Conservation (phyloP, 495 filamentous ascomycete genomes). For the Extremus antarcticus region DNA sequence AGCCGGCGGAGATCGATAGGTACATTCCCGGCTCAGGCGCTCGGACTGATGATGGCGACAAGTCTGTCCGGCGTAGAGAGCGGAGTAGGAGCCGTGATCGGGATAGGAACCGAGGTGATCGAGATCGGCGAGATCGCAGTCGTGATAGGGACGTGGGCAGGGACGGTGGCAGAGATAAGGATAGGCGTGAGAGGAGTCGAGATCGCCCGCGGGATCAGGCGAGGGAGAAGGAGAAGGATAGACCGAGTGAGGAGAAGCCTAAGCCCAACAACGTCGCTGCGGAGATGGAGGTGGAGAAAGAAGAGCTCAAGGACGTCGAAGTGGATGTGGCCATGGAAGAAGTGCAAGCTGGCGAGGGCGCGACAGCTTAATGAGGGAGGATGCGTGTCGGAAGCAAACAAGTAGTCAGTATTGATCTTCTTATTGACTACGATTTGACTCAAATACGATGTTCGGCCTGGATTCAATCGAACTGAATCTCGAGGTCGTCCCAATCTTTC, state of each 20-base stretch:
- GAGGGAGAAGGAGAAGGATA: background rate
- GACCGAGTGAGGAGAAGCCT: no score
- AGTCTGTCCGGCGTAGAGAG: constrained; percentile 9
- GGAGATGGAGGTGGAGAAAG: no score
- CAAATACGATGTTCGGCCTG: no score
- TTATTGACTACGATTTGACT: no score
- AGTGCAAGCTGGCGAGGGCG: background rate
- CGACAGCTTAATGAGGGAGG: background rate
- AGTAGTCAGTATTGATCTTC: no score
- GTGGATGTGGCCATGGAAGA: background rate
- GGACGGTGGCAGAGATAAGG: no score
- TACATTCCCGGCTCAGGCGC: constrained; percentile 23
- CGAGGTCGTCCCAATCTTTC: no score
- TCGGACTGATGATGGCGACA: constrained; percentile 8
- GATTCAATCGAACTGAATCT: no score
- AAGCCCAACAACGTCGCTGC: no score
- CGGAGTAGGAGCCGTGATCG: constrained; percentile 18
- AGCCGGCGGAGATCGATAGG: constrained; percentile 25
- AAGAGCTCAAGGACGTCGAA: no score
- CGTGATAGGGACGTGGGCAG: background rate
- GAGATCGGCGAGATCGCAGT: background rate
- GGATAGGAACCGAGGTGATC: constrained; percentile 8
- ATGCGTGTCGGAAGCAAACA: no score
- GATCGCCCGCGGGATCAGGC: background rate
- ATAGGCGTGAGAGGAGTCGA: background rate